Conservation (phyloP, 495 filamentous ascomycete genomes). For the Amniculicola lignicola region DNA sequence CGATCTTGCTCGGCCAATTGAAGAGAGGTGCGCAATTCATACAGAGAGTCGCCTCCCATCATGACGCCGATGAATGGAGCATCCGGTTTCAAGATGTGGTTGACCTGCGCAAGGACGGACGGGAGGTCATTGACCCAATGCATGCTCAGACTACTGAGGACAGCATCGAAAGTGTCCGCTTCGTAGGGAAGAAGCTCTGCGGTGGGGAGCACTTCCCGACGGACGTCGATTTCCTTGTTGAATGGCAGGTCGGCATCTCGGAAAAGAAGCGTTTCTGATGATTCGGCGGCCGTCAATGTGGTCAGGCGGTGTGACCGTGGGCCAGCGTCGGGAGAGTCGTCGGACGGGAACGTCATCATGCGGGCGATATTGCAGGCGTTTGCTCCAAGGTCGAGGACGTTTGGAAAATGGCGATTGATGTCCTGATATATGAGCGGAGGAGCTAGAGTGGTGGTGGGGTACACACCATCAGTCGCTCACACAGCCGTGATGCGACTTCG, state of each 20-base stretch:
- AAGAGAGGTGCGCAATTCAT: constrained; percentile 87
- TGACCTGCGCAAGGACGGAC: constrained; percentile 72
- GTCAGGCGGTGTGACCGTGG: constrained; percentile 65
- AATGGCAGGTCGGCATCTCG: constrained; percentile 75
- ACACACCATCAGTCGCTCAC: constrained; percentile 77
- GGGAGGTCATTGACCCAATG: constrained; percentile 99
- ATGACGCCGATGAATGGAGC: constrained; percentile 91
- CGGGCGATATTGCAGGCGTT: constrained; percentile 93
- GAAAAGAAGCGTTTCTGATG: constrained; percentile 71
- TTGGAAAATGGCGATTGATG: constrained; percentile 80
- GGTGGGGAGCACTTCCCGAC: constrained; percentile 63
- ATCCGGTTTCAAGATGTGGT: constrained; percentile 82
- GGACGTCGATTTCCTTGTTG: constrained; percentile 67
- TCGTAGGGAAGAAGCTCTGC: constrained; percentile 75
- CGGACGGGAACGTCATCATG: constrained; percentile 63
- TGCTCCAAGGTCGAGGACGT: constrained; percentile 89
- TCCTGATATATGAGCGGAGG: constrained; percentile 53
- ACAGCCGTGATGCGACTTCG: constrained; percentile 80
- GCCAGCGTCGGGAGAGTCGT: constrained; percentile 50
- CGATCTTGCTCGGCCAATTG: constrained; percentile 90
- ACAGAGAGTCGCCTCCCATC: constrained; percentile 92
- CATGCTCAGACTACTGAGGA: constrained; percentile 79
- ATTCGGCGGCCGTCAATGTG: constrained; percentile 74
- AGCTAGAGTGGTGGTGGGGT: constrained; percentile 1
- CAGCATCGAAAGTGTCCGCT: constrained; percentile 77